A percentile compares a stretch with the other conserved stretches of the same genome.
Evolutionary conservation across 257 asterid genomes (phyloP).

Genomic region (Rhazya stricta): DNA sequence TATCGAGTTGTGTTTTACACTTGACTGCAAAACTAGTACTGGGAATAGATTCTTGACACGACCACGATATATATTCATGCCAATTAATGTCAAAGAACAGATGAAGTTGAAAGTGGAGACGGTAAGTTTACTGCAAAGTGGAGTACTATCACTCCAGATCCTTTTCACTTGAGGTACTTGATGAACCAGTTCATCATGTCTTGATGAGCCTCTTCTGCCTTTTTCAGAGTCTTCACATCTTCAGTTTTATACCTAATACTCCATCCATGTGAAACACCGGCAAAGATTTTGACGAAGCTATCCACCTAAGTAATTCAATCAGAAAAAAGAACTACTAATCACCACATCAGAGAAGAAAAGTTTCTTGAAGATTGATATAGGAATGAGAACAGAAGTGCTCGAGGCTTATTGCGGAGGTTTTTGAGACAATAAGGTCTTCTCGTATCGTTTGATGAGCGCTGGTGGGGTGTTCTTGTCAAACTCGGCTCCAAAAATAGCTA

Average conservation of each 20-base stretch:
- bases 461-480: slow-evolving; percentile 42
- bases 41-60: neutral
- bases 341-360: neutral
- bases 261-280: slow-evolving; percentile 52
- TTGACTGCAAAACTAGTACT: neutral
- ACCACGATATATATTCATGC: neutral
- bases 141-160: neutral
- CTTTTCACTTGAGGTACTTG: slow-evolving; percentile 34
- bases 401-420: slow-evolving; percentile 33
- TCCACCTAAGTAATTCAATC: slow-evolving; percentile 26
- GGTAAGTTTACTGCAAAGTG: neutral
- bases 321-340: neutral
- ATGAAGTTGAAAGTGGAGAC: neutral
- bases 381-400: neutral
- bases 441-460: slow-evolving; percentile 41
- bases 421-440: slow-evolving; percentile 40
- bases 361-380: neutral
- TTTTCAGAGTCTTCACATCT: slow-evolving; percentile 38
- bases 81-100: neutral
- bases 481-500: slow-evolving; percentile 60
- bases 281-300: slow-evolving; percentile 42
- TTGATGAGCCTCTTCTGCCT: slow-evolving; percentile 49
- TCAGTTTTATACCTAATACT: slow-evolving; percentile 42
- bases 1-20: too few species aligned
- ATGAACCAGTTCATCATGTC: slow-evolving; percentile 47